Conservation (phyloP, 2,329 filamentous ascomycete genomes). For the Pestalotiopsis sp. region DNA sequence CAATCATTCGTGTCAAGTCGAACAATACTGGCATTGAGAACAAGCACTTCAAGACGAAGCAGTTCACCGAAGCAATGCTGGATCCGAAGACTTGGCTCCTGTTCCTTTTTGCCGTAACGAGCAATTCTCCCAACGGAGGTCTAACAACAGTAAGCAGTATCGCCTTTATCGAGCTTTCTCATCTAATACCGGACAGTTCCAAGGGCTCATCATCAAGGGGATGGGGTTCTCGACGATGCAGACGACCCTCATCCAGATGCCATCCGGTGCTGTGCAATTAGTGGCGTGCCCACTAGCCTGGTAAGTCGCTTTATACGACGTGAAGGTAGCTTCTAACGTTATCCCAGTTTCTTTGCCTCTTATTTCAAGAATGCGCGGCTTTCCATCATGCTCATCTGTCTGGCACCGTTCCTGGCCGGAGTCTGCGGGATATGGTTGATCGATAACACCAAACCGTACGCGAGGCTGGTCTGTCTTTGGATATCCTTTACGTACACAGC, state of each 20-base stretch:
- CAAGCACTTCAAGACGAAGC: slow-evolving; percentile 52
- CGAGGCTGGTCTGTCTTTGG: slow-evolving; percentile 17
- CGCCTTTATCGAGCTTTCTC: background rate
- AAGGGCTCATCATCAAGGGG: slow-evolving; percentile 13
- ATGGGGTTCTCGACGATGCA: slow-evolving; percentile 15
- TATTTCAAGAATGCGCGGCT: slow-evolving; percentile 1
- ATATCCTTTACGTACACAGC: slow-evolving; percentile 11
- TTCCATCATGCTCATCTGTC: slow-evolving; percentile 14
- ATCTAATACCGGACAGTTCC: slow-evolving; percentile 1
- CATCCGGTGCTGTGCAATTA: slow-evolving; percentile 14
- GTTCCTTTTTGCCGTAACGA: slow-evolving; percentile 54
- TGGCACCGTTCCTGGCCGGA: slow-evolving; percentile 14
- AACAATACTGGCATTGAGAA: slow-evolving; percentile 63
- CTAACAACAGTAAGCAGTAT: slow-evolving; percentile 9
- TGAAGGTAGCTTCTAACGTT: background rate
- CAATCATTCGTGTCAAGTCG: slow-evolving; percentile 52
- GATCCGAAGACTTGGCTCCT: slow-evolving; percentile 56
- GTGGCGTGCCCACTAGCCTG: slow-evolving; percentile 12
- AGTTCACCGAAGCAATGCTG: slow-evolving; percentile 54
- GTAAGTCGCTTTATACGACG: background rate
- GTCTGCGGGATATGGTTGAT: slow-evolving; percentile 15
- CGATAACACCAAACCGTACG: slow-evolving; percentile 16
- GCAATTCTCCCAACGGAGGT: slow-evolving; percentile 33
- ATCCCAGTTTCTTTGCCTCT: slow-evolving; percentile 12
- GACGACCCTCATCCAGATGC: slow-evolving; percentile 16